Evolutionary conservation across 139 green algal species (phyloP), one percentile per base, ranked within the genome.

Genomic region (Prasinococcaceae sp.): DNA sequence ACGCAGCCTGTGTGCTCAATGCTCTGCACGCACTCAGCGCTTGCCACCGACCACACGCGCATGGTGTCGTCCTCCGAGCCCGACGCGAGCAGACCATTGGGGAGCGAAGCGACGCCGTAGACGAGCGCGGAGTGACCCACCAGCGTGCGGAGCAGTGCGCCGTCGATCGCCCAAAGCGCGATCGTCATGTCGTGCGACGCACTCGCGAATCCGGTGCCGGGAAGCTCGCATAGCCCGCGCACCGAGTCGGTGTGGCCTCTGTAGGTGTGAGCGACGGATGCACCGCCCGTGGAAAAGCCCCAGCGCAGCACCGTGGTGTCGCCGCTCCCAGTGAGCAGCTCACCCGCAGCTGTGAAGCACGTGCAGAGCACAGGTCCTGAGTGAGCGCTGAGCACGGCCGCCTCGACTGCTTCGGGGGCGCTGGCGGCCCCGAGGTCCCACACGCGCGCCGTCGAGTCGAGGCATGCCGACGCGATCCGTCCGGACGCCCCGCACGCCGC

Each of bases 41-140:
- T 70, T 8, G 71, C 50, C 3, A 51, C 36, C 84, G 81, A 94
- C 65, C 65, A 74, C 0, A 97, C 9, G 12, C 72, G 52, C 3
- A 66, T 68, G 0, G 78, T 93, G 66, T 83, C 82, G 75, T 96
- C 88, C 69, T 96, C 88, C 32, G 63, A 80, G 62, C 76, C 87
- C 30, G 80, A 82, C 3, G 71, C 76, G 33, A 85, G 46, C 16
- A 83, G 33, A 37, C 27, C 48, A 10, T 47, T 42, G n/a, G 41
- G 24, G 23, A 14, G 39, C 8, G 56, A 38, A 22, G 59, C 76
- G 10, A 79, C 72, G 19, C 30, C 55, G 67, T 94, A 96, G 2
- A 96, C 70, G 24, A 96, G 68, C 23, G 80, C 80, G 10, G 68
- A 79, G 77, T 96, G 88, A 1, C 88, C 87, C 27, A 78, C 36